A percentile compares a stretch with the other conserved stretches of the same genome.
phyloP scores from a whole-genome alignment of 257 asterid genomes.

The Henckelia pumila region DNA sequence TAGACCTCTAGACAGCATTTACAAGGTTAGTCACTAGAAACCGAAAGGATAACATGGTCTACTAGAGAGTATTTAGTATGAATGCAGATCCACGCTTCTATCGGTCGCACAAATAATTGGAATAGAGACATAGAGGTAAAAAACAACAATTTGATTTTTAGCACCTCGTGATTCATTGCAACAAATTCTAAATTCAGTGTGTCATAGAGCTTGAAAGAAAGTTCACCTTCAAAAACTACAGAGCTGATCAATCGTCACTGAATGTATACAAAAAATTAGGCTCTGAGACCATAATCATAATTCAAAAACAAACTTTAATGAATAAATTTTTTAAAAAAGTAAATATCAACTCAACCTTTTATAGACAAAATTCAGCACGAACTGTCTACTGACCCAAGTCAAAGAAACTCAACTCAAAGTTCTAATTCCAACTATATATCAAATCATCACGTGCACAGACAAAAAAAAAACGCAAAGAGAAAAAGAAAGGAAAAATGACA shows the following conservation, averaged over 20 bases:
- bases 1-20: slow-evolving; percentile 10
- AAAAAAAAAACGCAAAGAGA: slow-evolving; percentile 6
- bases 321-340: not conserved
- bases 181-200: not conserved
- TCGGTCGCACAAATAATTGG: slow-evolving; percentile 4
- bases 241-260: not conserved
- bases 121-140: slow-evolving; percentile 2
- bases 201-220: slow-evolving; percentile 2
- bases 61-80: not conserved
- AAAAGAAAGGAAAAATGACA: slow-evolving; percentile 8
- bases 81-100: slow-evolving; percentile 4
- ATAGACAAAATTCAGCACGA: too few species aligned
- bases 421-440: not conserved
- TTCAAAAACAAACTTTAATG: not conserved
- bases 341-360: slow-evolving; percentile 2
- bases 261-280: not conserved
- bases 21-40: slow-evolving; percentile 18
- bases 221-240: slow-evolving; percentile 6
- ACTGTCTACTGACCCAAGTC: not conserved
- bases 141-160: not conserved
- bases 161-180: not conserved
- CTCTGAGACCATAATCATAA: slow-evolving; percentile 13
- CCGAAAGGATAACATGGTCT: slow-evolving; percentile 3
- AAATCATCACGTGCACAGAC: slow-evolving; percentile 22
- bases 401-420: not conserved